A percentile compares a stretch with the other conserved stretches of the same genome.
Evolutionary conservation across 441 rosid genomes (phyloP).

Genomic region (Adansonia grandidieri): DNA sequence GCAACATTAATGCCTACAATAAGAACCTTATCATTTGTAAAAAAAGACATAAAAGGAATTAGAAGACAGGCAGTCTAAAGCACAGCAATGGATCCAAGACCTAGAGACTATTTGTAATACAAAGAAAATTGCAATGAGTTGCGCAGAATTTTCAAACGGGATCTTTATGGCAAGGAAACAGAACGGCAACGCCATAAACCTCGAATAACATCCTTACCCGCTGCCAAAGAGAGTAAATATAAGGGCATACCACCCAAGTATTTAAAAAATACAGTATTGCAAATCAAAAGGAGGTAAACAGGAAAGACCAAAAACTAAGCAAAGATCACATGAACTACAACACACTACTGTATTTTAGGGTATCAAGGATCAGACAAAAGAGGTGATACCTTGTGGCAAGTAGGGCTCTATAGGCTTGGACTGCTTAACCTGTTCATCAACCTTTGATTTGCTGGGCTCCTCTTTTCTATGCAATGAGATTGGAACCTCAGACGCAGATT

Average conservation of each 20-base stretch:
- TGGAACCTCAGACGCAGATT: slow-evolving; percentile 7
- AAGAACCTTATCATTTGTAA: neutral
- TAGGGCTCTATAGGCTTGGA: slow-evolving; percentile 40
- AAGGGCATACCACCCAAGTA: neutral
- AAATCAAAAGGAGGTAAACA: neutral
- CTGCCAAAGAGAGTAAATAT: neutral
- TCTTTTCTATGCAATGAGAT: slow-evolving; percentile 15
- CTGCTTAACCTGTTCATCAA: slow-evolving; percentile 36
- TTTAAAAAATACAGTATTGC: slow-evolving; percentile 1
- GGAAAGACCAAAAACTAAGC: neutral
- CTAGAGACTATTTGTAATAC: neutral
- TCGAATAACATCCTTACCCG: neutral
- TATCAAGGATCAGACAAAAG: neutral
- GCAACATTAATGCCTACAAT: neutral
- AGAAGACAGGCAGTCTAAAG: neutral
- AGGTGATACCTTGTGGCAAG: slow-evolving; percentile 38
- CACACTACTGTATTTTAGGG: neutral
- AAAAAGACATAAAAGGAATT: neutral
- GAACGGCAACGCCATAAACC: neutral
- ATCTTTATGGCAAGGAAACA: neutral
- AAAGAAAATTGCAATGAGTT: neutral
- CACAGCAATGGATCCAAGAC: neutral
- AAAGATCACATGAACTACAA: neutral
- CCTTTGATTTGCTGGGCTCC: slow-evolving; percentile 33
- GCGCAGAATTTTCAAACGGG: neutral